Base-by-base conservation (phyloP, 2,329 filamentous ascomycete species). In the Chaetomiaceae sp. region DNA sequence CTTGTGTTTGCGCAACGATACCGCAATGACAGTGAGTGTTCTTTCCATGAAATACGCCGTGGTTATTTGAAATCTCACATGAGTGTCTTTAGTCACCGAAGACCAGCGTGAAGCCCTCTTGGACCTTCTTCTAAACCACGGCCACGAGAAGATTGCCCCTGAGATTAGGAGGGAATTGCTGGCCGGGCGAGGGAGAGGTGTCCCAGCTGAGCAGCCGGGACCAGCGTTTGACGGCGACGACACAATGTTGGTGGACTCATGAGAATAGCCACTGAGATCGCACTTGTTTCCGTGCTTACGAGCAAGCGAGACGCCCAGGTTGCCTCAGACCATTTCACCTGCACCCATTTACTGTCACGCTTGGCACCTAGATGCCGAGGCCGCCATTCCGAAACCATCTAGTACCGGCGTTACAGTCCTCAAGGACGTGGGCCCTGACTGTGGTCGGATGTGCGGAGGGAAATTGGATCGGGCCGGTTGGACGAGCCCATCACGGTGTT, bases 1-100 rank as follows among this genome's bases (percentile, higher is more conserved):
- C 73, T 99, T 50, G 87, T 89, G 2, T 99, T 99, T 72, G 90
- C 94, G 23, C 88, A 96, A 72, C 80, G 92, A 52, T 99, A 97
- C 73, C 85, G 90, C 65, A 95, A 96, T 62, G 92, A 97, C 69
- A 92, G 64, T 66, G 53, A 50, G 62, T 58, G 10, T 13, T 7
- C 13, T 13, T 40, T 4, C 13, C 8, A 14, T 10, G 11, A 10
- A 9, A 10, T 11, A 23, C 13, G 13, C 10, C 5, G 25, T 14
- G 32, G 4, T 20, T 36, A 8, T 5, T 6, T 1, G 33, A 8
- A 30, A 37, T 58, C 56, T 64, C 46, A 61, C 48, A 29, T 25
- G 14, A n/a, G 6, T 38, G 2, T 40, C 6, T 38, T 9, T 66
- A 89, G 61, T 95, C 64, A 92, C 89, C 1, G 89, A 94, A 67